Evolutionary conservation across 805 yeast genomes (phyloP).

Genomic region (Pichia gijzeniarum): DNA sequence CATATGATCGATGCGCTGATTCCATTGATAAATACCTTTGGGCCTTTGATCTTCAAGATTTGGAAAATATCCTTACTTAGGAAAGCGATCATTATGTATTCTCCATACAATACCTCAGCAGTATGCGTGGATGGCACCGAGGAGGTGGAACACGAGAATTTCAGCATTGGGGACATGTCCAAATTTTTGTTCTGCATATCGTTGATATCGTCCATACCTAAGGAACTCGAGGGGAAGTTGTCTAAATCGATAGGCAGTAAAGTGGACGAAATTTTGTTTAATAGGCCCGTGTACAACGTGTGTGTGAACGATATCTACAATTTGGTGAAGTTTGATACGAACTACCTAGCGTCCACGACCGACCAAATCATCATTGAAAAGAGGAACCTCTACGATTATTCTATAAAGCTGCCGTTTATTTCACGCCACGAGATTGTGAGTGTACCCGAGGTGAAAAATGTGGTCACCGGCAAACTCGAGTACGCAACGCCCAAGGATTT

Average conservation of each 20-base stretch:
- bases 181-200: constrained; percentile 53
- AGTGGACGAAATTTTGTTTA: constrained; percentile 24
- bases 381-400: constrained; percentile 42
- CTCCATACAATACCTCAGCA: constrained; percentile 22
- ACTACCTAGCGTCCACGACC: constrained; percentile 56
- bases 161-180: constrained; percentile 33
- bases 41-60: constrained; percentile 58
- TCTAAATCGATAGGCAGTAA: constrained; percentile 24
- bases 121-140: constrained; percentile 13
- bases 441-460: constrained; percentile 18
- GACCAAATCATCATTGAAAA: constrained; percentile 61
- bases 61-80: constrained; percentile 61
- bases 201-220: constrained; percentile 57
- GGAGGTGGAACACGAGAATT: constrained; percentile 6
- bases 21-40: constrained; percentile 42
- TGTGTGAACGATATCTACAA: constrained; percentile 51
- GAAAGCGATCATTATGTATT: constrained; percentile 44
- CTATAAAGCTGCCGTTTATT: constrained; percentile 25
- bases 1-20: constrained; percentile 45
- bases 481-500: constrained; percentile 34
- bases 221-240: constrained; percentile 34
- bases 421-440: constrained; percentile 11
- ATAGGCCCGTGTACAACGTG: constrained; percentile 54
- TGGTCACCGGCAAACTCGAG: constrained; percentile 9
- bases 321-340: constrained; percentile 23